Base-by-base conservation (phyloP, 164 flowering plant genomes). In the Umbellularia californica region DNA sequence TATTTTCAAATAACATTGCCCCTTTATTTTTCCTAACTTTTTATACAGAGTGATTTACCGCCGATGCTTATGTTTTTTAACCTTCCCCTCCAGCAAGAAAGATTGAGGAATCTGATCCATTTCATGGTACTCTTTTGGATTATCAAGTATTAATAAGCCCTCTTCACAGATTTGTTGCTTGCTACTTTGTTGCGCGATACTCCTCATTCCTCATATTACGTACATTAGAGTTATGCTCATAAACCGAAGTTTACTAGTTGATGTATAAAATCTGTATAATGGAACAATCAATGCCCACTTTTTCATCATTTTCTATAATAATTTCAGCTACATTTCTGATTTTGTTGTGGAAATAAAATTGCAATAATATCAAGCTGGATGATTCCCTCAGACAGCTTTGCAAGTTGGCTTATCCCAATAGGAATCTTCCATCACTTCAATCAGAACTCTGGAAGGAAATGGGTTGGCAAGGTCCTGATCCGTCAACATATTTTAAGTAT, bases 391-490 rank as follows among this genome's bases (percentile, higher is more conserved):
- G 69, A 84, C 86, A 85, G 74, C 80, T 95, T 20, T 95, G 99
- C 98, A 87, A 85, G 76, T 77, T 95, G 81, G 92, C 97, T 67
- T 92, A 87, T 81, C 99, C 97, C 63, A 80, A 77, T 70, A 87
- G 90, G 78, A 88, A 85, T 68, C 86, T 91, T 70, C 95, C 97
- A 72, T 41, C 93, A 73, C 88, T 93, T 64, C 91, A 91, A 77
- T 90, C 99, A 20, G 97, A 89, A 77, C 86, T 87, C 35, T 95
- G 99, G 97, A 95, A 93, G 81, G 99, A 95, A 27, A 95, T 95
- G 99, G 99, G 99, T 33, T 95, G 99, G 99, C 99, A 95, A 82
- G 97, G 99, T 72, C 23, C 93, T 41, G 99, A 95, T 70, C 99
- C 99, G 65, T 93, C 99, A 72, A 95, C 97, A 67, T 98, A 93